Evolutionary conservation across 805 yeast species (phyloP), one percentile per base, ranked within the genome.

Genomic region (Maudiozyma turicensis): DNA sequence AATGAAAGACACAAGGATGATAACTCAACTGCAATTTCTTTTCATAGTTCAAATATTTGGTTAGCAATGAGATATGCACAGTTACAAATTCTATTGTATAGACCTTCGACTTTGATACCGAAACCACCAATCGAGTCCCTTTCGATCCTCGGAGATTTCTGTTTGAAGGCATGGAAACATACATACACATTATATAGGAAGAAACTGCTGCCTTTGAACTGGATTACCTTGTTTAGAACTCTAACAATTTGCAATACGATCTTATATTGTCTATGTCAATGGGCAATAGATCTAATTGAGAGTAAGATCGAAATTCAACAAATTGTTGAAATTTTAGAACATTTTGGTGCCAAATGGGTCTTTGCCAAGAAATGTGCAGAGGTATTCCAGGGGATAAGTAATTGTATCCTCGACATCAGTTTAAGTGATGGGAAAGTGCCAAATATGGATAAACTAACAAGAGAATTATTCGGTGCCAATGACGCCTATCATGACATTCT

Each of bases 21-120:
- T 20, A 42, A 43, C 2, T 13, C 14, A n/a, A 58, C 52, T 28
- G 44, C 52, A 8, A 63, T 66, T 6, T 64, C 70, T 0, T 66
- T 65, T 51, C 69, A 66, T 50, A 60, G 60, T 47, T 65, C 69
- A 2, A 67, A 65, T 48, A 57, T 59, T 40, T 66, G 69, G 69
- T 52, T 66, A 14, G 59, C 67, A 10, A 66, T 66, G 55, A 64
- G 77, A 45, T 75, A 77, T 52, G 72, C 76, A 42, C 75, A 75
- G 47, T 57, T 74, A 32, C 68, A 75, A 43, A 71, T 73, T 45
- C 54, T 73, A 50, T 55, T 77, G 6, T 77, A 75, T 53, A 67
- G 78, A 46, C 81, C 81, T 5, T 75, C 78, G 4, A 71, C 71
- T 40, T 58, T 77, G 43, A 67, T 71, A 8, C 79, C 81, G 4